These are phyloP conservation scores for Cadophora sp. DNA, from an alignment of 2,329 filamentous ascomycete genomes.

Conservation along the genomic window DNA sequence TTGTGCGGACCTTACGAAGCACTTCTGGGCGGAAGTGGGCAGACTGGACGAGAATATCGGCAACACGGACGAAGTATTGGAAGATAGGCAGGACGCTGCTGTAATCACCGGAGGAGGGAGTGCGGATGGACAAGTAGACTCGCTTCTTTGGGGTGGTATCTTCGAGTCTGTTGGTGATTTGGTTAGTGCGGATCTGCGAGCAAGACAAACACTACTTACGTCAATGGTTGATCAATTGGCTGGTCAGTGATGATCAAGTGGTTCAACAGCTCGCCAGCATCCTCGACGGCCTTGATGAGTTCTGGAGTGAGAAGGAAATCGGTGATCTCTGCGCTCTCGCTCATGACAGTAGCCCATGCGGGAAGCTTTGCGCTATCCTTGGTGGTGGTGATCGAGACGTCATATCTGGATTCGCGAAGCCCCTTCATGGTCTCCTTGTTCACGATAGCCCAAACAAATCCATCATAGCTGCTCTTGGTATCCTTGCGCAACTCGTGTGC, in stretches of 20 bases:
- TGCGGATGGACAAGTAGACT: conserved; percentile 75
- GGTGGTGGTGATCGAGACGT: conserved; percentile 89
- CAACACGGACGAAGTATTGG: conserved; percentile 81
- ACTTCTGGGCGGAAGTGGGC: conserved; percentile 93
- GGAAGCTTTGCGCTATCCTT: conserved; percentile 94
- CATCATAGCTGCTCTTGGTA: conserved; percentile 77
- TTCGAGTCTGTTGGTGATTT: conserved; percentile 66
- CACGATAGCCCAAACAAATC: conserved; percentile 93
- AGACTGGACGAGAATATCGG: conserved; percentile 76
- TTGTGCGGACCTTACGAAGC: conserved; percentile 78
- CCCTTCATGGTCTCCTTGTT: conserved; percentile 94
- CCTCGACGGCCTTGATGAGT: conserved; percentile 77
- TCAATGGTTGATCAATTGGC: conserved; percentile 83
- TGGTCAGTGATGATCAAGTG: conserved; percentile 91
- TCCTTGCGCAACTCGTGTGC: conserved; percentile 62
- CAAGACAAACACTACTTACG: conserved; percentile 59
- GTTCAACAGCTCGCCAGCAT: conserved; percentile 82
- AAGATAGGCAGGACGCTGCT: conserved; percentile 75
- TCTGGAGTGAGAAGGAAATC: conserved; percentile 88
- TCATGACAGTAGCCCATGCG: conserved; percentile 92
- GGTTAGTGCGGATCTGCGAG: conserved; percentile 17
- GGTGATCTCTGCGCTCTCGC: conserved; percentile 93
- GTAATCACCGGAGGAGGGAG: conserved; percentile 71
- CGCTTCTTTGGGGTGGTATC: conserved; percentile 88
- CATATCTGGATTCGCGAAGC: conserved; percentile 91